A percentile compares a stretch with the other conserved stretches of the same genome.
phyloP scores from a whole-genome alignment of 2,329 filamentous ascomycete species.

The Pyricularia grisea region DNA sequence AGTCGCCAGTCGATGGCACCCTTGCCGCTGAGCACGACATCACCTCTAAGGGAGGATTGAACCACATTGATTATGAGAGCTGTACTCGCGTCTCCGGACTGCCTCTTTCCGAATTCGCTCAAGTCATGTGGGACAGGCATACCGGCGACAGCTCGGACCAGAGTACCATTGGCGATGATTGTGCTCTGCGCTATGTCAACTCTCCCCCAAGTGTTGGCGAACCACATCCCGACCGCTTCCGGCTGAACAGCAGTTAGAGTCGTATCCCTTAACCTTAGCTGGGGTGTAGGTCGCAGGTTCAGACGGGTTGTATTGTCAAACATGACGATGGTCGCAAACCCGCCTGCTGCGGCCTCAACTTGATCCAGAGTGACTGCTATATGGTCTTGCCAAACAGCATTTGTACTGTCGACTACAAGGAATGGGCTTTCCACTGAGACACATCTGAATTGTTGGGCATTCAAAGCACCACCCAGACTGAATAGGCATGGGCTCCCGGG shows the following conservation, averaged over 20 bases:
- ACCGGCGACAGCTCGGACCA: background rate
- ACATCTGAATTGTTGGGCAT: background rate
- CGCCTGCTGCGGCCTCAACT: background rate
- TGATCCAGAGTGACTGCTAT: background rate
- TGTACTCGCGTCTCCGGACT: background rate
- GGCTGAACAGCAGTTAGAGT: background rate
- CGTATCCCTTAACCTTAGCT: background rate
- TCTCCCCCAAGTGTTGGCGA: background rate
- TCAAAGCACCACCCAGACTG: background rate
- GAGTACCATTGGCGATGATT: background rate
- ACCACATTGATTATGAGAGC: background rate
- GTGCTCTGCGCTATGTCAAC: background rate
- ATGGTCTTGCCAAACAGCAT: background rate
- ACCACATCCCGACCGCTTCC: background rate
- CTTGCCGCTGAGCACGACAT: background rate
- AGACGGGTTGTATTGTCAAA: background rate
- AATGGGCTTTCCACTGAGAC: background rate
- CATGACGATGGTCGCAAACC: background rate
- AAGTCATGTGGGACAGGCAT: background rate
- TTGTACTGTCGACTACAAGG: constrained; percentile 1
- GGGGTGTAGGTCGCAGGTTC: background rate
- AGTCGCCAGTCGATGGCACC: background rate
- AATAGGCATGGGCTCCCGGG: constrained; percentile 1
- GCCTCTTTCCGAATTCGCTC: background rate
- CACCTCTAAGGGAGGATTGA: background rate